phyloP scores from a whole-genome alignment of 164 flowering plant genomes.

The Warburgia ugandensis region DNA sequence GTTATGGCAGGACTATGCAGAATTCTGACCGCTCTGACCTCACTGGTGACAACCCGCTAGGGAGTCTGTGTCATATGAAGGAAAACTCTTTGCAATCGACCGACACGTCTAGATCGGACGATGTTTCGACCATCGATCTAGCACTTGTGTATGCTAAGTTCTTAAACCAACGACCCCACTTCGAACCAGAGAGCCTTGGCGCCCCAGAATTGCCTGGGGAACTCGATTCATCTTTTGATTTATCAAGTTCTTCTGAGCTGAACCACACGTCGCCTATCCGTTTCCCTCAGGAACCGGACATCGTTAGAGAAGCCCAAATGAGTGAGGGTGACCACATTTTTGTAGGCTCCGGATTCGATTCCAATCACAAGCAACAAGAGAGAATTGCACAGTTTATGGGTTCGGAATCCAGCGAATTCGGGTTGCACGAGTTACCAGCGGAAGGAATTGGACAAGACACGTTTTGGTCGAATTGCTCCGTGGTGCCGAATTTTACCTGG shows the following conservation, averaged over 20 bases:
- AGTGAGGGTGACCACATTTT: slow-evolving; percentile 1
- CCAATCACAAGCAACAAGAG: not conserved
- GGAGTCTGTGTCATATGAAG: not conserved
- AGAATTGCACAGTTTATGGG: slow-evolving; percentile 1
- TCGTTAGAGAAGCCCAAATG: not conserved
- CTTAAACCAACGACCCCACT: slow-evolving; percentile 24
- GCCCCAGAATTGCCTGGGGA: slow-evolving; percentile 5
- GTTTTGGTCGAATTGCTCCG: slow-evolving; percentile 24
- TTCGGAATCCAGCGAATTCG: slow-evolving; percentile 5
- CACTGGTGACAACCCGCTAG: not conserved
- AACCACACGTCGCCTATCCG: slow-evolving; percentile 1
- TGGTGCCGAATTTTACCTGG: slow-evolving; percentile 18
- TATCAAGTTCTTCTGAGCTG: slow-evolving; percentile 1
- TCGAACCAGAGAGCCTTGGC: not conserved
- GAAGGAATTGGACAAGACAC: slow-evolving; percentile 16
- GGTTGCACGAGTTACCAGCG: slow-evolving; percentile 9
- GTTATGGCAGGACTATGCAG: not conserved
- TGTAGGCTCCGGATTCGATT: not conserved
- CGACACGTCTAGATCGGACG: slow-evolving; percentile 4
- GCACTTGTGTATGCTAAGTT: slow-evolving; percentile 52
- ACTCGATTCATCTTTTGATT: slow-evolving; percentile 2
- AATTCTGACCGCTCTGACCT: not conserved
- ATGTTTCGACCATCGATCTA: slow-evolving; percentile 34
- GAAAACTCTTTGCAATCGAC: not conserved
- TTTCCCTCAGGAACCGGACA: not conserved